Base-by-base conservation (phyloP, 352 stramenopile genomes). In the Phytophthora tentaculata region DNA sequence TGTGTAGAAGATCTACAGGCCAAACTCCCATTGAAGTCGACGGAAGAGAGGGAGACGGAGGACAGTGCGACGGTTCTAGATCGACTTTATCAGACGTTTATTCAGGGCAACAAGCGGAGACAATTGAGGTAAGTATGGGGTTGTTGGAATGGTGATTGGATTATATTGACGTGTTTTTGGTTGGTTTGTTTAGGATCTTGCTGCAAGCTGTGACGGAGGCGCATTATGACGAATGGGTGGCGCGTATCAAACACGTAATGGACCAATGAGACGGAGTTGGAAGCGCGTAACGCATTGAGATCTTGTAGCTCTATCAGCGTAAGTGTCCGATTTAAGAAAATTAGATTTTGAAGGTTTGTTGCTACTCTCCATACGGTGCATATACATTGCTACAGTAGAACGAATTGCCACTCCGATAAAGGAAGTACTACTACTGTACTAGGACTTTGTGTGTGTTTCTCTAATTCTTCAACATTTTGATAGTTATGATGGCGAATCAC, bases 1-100 rank as follows among this genome's bases (percentile, higher is more conserved):
- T 85, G 81, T 52, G 63, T 92, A 5, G 77, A 84, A 17, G 78
- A 91, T 52, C 70, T 94, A 17, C 79, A 91, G 22, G 84, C 80
- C 3, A 84, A 85, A 57, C 64, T 94, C 17, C 84, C 86, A 16
- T 65, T 63, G 14, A 56, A 67, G 14, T 61, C 65, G 8, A 39
- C 48, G 3, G 53, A 71, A 13, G 69, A 82, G 20, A 41, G 70
- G 2, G 63, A 74, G 26, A 39, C 47, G 29, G 32, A 69, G 24
- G 59, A 67, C 23, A 68, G 68, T n/a, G 28, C 52, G 13, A 63
- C 47, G 26, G 71, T 80, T 57, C 20, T 56, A 20, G 66, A 83
- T 37, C 73, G 74, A 16, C 64, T 88, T 13, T 61, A 66, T 35
- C 68, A 77, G 14, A 64, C 79, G 10, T 88, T 88, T 54, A 67